Conservation (phyloP, 1,284 basidiomycete species). For the Ustilago cynodontis region DNA sequence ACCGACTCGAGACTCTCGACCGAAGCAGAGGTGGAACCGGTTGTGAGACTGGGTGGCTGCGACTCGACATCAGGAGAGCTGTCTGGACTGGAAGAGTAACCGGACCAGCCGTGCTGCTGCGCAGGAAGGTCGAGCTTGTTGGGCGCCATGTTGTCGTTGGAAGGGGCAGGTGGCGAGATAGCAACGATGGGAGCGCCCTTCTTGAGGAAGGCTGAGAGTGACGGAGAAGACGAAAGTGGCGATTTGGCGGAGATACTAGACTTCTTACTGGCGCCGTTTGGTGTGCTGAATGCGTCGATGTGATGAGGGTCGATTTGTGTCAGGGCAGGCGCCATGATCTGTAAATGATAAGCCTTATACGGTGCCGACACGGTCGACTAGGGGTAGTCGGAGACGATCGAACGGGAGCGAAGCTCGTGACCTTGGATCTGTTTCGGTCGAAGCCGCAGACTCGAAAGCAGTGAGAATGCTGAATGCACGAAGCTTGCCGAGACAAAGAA, state of each 20-base stretch:
- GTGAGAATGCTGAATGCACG: background rate
- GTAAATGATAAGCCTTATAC: background rate
- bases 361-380: conserved; percentile 7
- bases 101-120: conserved; percentile 27
- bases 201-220: conserved; percentile 40
- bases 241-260: conserved; percentile 20
- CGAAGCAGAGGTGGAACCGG: conserved; percentile 61
- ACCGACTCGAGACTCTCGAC: conserved; percentile 59
- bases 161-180: conserved; percentile 34
- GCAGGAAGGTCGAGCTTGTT: conserved; percentile 9
- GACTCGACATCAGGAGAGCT: conserved; percentile 51
- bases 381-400: background rate
- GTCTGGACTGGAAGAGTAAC: conserved; percentile 27
- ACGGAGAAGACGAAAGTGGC: conserved; percentile 31
- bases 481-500: background rate
- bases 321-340: conserved; percentile 35
- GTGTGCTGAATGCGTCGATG: conserved; percentile 10
- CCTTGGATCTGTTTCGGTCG: background rate
- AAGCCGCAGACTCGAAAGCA: conserved; percentile 10
- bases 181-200: conserved; percentile 55
- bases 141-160: conserved; percentile 31
- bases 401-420: background rate
- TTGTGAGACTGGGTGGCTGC: conserved; percentile 60
- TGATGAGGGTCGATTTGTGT: conserved; percentile 16
- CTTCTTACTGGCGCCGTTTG: conserved; percentile 10